Evolutionary conservation across 1,139 yeast species (phyloP), one percentile per base, ranked within the genome.

Genomic region (Blastobotrys proliferans): DNA sequence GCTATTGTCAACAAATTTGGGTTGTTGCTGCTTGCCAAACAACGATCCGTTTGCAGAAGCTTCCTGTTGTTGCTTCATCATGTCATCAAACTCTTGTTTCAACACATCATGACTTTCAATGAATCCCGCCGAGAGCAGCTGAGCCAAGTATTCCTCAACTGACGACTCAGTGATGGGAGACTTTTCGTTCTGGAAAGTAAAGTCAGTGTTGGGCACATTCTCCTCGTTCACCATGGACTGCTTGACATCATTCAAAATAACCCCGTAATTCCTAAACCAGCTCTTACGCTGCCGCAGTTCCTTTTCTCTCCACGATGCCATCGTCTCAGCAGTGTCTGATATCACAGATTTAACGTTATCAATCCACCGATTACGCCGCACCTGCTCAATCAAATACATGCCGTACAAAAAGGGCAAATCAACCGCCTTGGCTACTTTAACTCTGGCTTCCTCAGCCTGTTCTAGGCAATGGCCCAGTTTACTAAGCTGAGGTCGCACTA

Each of bases 341-440:
- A 74, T 73, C 1, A 77, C 58, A 1, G 73, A 72, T 44, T 73
- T 72, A 33, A 83, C 62, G 39, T 75, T 75, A 39, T 72, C 72
- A 20, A 73, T 67, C 94, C 95, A 86, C 50, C 78, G 79, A 34
- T 68, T 67, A 49, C 92, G 80, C 41, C 94, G 73, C 44, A 83
- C 64, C 38, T 70, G 71, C 55, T 90, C 96, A 34, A 88, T 74
- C 19, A 86, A 58, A 58, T 81, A 72, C 22, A 84, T 74, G 1
- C 97, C 97, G 59, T 85, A 86, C 1, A 87, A 64, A 31, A 86
- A 65, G 0, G 97, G 97, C 40, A 88, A 61, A 58, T 87, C 96
- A 14, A 81, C 73, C 1, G 86, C 80, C 30, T 66, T 66, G 14
- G 76, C 74, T 10, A 76, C 65, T 43, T 58, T 44, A 27, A 66